phyloP scores from a whole-genome alignment of 768 basidiomycete species.

The Hygrophoropsis aurantiaca region DNA sequence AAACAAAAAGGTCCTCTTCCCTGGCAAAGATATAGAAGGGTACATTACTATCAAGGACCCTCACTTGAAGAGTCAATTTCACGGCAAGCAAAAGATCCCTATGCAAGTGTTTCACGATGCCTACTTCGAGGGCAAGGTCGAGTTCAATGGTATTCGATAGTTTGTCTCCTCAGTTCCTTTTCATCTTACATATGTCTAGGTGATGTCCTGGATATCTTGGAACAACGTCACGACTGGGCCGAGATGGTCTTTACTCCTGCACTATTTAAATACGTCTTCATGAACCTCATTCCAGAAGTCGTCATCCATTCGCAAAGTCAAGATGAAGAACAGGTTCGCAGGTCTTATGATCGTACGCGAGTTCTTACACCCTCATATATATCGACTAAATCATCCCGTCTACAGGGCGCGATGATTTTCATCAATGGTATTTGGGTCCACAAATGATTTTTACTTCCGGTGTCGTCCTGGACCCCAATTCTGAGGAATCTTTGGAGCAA shows the following conservation, averaged over 20 bases:
- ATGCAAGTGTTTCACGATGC: conserved; percentile 98
- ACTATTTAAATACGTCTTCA: conserved; percentile 92
- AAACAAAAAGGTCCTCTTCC: conserved; percentile 83
- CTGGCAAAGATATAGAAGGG: conserved; percentile 81
- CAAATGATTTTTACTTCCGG: conserved; percentile 99
- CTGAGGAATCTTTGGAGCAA: conserved; percentile 83
- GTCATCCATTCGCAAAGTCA: conserved; percentile 87
- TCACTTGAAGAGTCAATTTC: conserved; percentile 76
- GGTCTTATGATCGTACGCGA: conserved; percentile 85
- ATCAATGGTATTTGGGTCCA: conserved; percentile 85
- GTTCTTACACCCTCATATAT: conserved; percentile 1
- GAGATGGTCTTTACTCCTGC: conserved; percentile 88
- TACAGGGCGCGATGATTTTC: conserved; percentile 91
- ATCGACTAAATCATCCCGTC: conserved; percentile 1
- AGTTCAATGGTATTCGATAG: conserved; percentile 75
- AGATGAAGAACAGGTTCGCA: conserved; percentile 94
- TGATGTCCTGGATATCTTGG: conserved; percentile 91
- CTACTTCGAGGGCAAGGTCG: conserved; percentile 94
- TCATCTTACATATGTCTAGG: conserved; percentile 43
- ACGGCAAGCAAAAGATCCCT: conserved; percentile 88
- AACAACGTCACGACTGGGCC: conserved; percentile 95
- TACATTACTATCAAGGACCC: conserved; percentile 91
- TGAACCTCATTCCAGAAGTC: conserved; percentile 88
- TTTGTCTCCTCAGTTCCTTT: conserved; percentile 1
- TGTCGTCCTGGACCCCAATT: conserved; percentile 68